A percentile compares a stretch with the other conserved stretches of the same genome.
phyloP scores from a whole-genome alignment of 805 yeast genomes.

The Candida dajiaensis region DNA sequence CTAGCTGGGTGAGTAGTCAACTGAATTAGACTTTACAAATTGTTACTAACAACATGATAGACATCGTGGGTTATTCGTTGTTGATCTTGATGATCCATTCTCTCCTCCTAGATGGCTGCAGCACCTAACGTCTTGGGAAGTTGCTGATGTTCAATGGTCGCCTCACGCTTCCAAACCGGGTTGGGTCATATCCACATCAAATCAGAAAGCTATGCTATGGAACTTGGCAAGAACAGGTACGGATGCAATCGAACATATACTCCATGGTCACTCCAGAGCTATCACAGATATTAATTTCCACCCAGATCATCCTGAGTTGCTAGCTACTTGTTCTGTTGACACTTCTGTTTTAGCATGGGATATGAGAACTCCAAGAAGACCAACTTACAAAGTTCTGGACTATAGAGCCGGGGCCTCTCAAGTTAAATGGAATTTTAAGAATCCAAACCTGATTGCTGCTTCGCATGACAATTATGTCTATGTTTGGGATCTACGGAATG shows the following conservation, averaged over 20 bases:
- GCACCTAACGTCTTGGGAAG: slow-evolving; percentile 95
- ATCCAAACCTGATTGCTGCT: slow-evolving; percentile 75
- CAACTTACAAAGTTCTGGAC: slow-evolving; percentile 78
- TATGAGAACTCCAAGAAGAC: slow-evolving; percentile 69
- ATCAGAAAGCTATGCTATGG: slow-evolving; percentile 95
- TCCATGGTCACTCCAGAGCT: slow-evolving; percentile 89
- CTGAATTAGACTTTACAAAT: not conserved
- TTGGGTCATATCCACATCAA: slow-evolving; percentile 92
- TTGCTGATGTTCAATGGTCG: slow-evolving; percentile 98
- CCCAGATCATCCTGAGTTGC: slow-evolving; percentile 73
- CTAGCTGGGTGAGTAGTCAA: slow-evolving; percentile 51
- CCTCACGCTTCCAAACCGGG: slow-evolving; percentile 81
- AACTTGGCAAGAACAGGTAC: slow-evolving; percentile 65
- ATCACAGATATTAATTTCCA: slow-evolving; percentile 95
- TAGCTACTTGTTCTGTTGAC: slow-evolving; percentile 93
- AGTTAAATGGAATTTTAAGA: slow-evolving; percentile 84
- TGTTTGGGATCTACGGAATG: slow-evolving; percentile 86
- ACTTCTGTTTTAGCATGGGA: slow-evolving; percentile 90
- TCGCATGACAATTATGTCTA: slow-evolving; percentile 77
- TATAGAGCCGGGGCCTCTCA: slow-evolving; percentile 95
- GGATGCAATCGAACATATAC: slow-evolving; percentile 76
- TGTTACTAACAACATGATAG: slow-evolving; percentile 18
- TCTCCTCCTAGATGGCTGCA: slow-evolving; percentile 92
- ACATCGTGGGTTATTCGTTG: slow-evolving; percentile 74
- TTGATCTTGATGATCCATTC: slow-evolving; percentile 95